Percentiles rank a stretch among this genome's conserved stretches.
Conservation (phyloP, 2,329 filamentous ascomycete genomes). For the Colletotrichum tamarilloi region DNA sequence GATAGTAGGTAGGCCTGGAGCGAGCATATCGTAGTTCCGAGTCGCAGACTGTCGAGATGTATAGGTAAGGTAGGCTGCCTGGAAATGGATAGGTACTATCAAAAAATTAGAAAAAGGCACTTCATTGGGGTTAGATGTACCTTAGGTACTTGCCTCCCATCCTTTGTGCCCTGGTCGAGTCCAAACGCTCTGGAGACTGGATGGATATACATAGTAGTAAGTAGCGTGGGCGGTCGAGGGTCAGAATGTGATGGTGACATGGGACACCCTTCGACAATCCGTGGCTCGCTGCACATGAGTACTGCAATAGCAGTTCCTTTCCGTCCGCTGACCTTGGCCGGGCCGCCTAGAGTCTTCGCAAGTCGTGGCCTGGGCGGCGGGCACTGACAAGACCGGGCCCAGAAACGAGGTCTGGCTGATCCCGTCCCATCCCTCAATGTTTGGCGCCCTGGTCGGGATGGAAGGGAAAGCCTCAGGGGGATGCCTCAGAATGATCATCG, state of each 20-base stretch:
- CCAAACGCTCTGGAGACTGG: background rate
- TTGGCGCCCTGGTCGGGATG: background rate
- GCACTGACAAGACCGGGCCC: slow-evolving; percentile 17
- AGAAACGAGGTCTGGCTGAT: background rate
- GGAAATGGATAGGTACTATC: background rate
- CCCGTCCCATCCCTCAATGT: background rate
- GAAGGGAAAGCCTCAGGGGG: background rate
- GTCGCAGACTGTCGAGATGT: background rate
- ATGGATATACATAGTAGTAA: background rate
- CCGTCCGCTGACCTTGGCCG: slow-evolving; percentile 17
- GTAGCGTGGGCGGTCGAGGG: background rate
- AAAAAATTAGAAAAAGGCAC: background rate
- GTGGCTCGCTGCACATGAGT: background rate
- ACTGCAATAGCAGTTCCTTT: slow-evolving; percentile 11
- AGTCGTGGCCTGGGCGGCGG: background rate
- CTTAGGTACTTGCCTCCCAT: background rate
- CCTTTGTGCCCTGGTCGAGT: background rate
- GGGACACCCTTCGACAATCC: slow-evolving; percentile 11
- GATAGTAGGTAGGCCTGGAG: background rate
- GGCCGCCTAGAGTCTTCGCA: background rate
- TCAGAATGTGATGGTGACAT: slow-evolving; percentile 4
- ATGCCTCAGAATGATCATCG: background rate
- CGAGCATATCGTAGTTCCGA: background rate
- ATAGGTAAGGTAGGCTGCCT: background rate
- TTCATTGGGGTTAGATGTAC: background rate